Conservation (phyloP, 202 grass and related monocot species). For the Zoysia matrella region DNA sequence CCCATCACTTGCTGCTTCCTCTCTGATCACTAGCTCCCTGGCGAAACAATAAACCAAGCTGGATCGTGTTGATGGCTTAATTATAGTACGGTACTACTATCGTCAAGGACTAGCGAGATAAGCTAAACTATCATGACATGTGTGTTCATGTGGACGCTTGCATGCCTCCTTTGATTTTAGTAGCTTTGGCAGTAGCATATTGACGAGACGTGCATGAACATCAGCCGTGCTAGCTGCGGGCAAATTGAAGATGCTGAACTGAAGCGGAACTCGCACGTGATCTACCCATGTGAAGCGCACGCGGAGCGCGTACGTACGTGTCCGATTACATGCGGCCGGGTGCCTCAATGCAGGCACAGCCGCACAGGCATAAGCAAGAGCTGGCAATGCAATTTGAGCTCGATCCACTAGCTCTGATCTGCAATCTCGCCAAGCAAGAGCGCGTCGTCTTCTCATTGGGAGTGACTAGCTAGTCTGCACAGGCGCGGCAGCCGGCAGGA, state of each 20-base stretch:
- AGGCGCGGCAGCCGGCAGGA: too few relatives aligned
- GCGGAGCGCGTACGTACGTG: conserved; percentile 20
- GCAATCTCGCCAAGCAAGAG: not conserved
- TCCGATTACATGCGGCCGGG: not conserved
- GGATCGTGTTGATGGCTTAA: too few relatives aligned
- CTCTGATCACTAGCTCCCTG: not conserved
- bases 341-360: not conserved
- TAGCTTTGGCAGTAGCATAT: conserved; percentile 2
- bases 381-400: too few relatives aligned
- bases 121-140: not conserved
- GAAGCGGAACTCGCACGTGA: conserved; percentile 6
- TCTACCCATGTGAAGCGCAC: conserved; percentile 21
- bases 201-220: conserved; percentile 11
- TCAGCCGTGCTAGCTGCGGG: not conserved
- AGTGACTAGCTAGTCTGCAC: too few relatives aligned
- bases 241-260: not conserved
- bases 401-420: too few relatives aligned
- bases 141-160: not conserved
- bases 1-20: not conserved
- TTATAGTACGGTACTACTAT: not conserved
- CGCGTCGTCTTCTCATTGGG: too few relatives aligned
- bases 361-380: too few relatives aligned
- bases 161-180: not conserved
- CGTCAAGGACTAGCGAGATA: not conserved
- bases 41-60: too few relatives aligned